Evolutionary conservation across 352 stramenopile species (phyloP).

Genomic region (Globisporangium acanthophoron): DNA sequence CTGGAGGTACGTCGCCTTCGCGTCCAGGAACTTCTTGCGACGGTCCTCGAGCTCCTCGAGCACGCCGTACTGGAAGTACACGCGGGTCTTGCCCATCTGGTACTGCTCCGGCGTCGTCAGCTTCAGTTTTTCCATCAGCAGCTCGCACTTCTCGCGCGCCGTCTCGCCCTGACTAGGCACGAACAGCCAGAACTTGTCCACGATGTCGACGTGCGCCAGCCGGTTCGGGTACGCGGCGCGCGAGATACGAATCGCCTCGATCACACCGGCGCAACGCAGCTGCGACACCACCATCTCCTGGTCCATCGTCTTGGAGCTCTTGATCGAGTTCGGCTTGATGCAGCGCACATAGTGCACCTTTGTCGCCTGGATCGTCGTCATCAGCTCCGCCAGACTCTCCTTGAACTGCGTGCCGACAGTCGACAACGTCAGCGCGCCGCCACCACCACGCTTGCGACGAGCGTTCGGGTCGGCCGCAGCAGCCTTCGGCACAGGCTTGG

Average conservation of each 20-base stretch:
- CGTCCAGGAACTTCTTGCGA: constrained; percentile 84
- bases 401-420: constrained; percentile 92
- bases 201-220: constrained; percentile 84
- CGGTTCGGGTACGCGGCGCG: constrained; percentile 97
- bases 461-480: constrained; percentile 23
- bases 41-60: constrained; percentile 84
- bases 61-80: constrained; percentile 85
- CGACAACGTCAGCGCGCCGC: constrained; percentile 50
- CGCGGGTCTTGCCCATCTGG: constrained; percentile 82
- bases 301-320: constrained; percentile 88
- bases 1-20: constrained; percentile 75
- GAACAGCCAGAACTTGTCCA: constrained; percentile 84
- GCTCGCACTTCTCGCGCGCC: constrained; percentile 58
- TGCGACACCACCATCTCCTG: constrained; percentile 94
- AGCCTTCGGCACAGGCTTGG: constrained; percentile 42
- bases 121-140: constrained; percentile 83
- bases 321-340: constrained; percentile 98
- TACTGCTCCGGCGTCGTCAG: constrained; percentile 65
- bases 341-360: constrained; percentile 98
- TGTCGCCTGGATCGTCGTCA: constrained; percentile 93
- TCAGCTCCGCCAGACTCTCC: constrained; percentile 89
- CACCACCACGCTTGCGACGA: constrained; percentile 48
- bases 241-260: constrained; percentile 98
- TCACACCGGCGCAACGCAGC: constrained; percentile 96
- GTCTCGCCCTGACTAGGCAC: constrained; percentile 55